phyloP scores from a whole-genome alignment of 306 rosid species.

The Chamaecrista fasciculata region DNA sequence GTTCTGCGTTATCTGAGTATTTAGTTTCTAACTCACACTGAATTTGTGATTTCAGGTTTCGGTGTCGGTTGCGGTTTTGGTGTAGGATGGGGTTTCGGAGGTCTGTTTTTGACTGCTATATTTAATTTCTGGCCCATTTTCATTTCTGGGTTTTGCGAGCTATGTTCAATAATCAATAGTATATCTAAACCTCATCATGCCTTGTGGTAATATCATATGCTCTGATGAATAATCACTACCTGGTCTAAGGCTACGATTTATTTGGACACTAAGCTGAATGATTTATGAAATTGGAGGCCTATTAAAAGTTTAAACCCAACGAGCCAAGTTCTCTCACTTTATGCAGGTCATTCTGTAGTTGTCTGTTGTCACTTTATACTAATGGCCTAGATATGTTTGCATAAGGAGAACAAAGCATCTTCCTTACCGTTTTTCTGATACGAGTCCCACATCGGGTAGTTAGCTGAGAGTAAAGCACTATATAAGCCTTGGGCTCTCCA shows the following conservation, averaged over 20 bases:
- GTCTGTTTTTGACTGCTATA: conserved; percentile 32
- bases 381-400: not conserved
- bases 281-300: not conserved
- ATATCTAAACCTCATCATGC: not conserved
- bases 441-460: too few relatives aligned
- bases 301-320: not conserved
- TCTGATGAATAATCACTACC: not conserved
- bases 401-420: not conserved
- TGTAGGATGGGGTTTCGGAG: conserved; percentile 99
- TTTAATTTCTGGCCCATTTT: conserved; percentile 20
- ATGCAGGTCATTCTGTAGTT: conserved; percentile 1
- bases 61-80: conserved; percentile 97
- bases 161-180: not conserved
- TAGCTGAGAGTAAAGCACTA: too few relatives aligned
- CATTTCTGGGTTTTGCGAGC: not conserved
- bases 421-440: not conserved
- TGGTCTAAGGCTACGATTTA: not conserved
- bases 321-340: not conserved
- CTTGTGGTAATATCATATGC: not conserved
- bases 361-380: not conserved
- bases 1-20: conserved; percentile 2
- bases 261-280: not conserved
- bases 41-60: conserved; percentile 52
- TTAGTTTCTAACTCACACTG: not conserved
- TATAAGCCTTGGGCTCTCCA: too few relatives aligned